Conservation (phyloP, 768 basidiomycete genomes). For the Phlebiopsis flavidoalba region DNA sequence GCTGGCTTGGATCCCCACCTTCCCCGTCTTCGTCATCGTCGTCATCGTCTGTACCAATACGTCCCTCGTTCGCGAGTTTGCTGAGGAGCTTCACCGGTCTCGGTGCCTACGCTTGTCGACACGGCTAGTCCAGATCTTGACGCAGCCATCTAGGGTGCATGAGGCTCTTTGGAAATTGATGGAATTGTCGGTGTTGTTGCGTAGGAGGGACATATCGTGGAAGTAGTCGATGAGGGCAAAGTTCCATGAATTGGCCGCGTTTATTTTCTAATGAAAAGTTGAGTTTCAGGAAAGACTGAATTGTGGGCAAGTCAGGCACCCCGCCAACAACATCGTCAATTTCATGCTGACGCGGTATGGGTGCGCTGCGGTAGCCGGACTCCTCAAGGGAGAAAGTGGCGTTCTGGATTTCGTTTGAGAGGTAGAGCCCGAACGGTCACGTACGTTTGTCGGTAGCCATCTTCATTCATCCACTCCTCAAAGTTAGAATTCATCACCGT, state of each 20-base stretch:
- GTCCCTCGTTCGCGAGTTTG: constrained; percentile 71
- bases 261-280: constrained; percentile 79
- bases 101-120: constrained; percentile 96
- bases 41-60: constrained; percentile 49
- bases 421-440: constrained; percentile 22
- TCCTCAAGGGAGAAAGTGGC: neutral
- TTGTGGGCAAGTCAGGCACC: neutral
- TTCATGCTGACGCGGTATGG: neutral
- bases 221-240: constrained; percentile 99
- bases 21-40: constrained; percentile 67
- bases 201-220: constrained; percentile 92
- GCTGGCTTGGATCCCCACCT: constrained; percentile 35
- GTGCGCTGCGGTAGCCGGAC: neutral
- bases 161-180: constrained; percentile 99
- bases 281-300: constrained; percentile 5
- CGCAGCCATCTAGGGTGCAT: constrained; percentile 95
- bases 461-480: constrained; percentile 99
- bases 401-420: neutral
- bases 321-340: neutral
- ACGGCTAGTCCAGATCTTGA: constrained; percentile 98
- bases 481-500: constrained; percentile 91
- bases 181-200: constrained; percentile 89
- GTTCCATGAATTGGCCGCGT: constrained; percentile 94
- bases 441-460: constrained; percentile 97
- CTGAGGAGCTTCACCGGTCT: constrained; percentile 93